Evolutionary conservation across 1,284 basidiomycete species (phyloP).

Genomic region (Puccinia brachypodii): DNA sequence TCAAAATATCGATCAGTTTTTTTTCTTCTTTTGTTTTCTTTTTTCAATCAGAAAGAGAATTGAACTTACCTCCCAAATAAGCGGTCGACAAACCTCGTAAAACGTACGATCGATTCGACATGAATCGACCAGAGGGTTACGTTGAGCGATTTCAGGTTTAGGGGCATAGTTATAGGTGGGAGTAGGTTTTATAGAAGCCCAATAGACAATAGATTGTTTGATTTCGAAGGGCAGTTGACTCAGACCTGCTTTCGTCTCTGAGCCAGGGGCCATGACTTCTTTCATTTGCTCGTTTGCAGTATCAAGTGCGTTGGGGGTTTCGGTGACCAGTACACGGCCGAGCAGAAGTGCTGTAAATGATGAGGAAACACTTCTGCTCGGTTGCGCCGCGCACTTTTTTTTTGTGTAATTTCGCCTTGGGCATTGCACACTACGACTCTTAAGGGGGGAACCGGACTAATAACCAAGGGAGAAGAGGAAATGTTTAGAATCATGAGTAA

Average conservation of each 20-base stretch:
- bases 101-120: constrained; percentile 20
- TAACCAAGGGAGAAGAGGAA: background rate
- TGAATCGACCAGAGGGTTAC: background rate
- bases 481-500: background rate
- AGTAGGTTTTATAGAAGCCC: background rate
- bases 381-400: background rate
- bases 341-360: too few species aligned
- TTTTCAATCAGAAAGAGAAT: background rate
- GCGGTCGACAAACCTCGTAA: constrained; percentile 30
- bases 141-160: background rate
- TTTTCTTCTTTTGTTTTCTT: background rate
- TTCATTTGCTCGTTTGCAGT: too few species aligned
- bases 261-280: too few species aligned
- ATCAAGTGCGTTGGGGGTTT: too few species aligned
- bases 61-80: constrained; percentile 28
- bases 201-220: constrained; percentile 16
- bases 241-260: background rate
- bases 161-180: background rate
- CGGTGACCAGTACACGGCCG: too few species aligned
- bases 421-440: constrained; percentile 6
- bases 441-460: background rate
- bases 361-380: too few species aligned
- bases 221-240: constrained; percentile 15
- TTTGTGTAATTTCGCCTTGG: background rate
- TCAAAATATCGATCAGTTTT: background rate